Conservation (phyloP, 2,329 filamentous ascomycete genomes). For the Alternaria rosae region DNA sequence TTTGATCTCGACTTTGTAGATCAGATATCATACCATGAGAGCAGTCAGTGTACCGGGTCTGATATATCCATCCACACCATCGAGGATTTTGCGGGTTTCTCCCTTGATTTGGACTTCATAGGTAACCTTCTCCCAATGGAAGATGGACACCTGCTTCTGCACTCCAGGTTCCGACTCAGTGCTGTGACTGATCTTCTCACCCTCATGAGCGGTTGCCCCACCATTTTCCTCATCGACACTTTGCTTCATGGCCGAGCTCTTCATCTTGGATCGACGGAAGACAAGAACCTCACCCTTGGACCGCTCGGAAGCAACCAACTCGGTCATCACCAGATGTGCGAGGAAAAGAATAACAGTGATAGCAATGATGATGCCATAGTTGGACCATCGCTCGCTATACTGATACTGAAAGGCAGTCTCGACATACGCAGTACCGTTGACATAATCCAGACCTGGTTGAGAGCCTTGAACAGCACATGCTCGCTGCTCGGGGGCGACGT, state of each 20-base stretch:
- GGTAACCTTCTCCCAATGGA: slow-evolving; percentile 42
- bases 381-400: slow-evolving; percentile 57
- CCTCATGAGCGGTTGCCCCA: slow-evolving; percentile 38
- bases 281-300: slow-evolving; percentile 74
- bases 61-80: slow-evolving; percentile 62
- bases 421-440: slow-evolving; percentile 47
- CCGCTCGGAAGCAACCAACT: slow-evolving; percentile 67
- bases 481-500: slow-evolving; percentile 33
- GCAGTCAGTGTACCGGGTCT: slow-evolving; percentile 60
- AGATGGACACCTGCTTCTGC: slow-evolving; percentile 48
- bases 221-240: slow-evolving; percentile 47
- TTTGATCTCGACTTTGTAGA: slow-evolving; percentile 84
- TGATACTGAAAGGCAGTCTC: slow-evolving; percentile 38
- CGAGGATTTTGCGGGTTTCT: slow-evolving; percentile 58
- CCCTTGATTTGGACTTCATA: slow-evolving; percentile 45
- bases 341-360: slow-evolving; percentile 69
- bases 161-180: slow-evolving; percentile 39
- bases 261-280: slow-evolving; percentile 57
- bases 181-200: slow-evolving; percentile 36
- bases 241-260: slow-evolving; percentile 34
- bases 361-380: slow-evolving; percentile 70
- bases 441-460: slow-evolving; percentile 42
- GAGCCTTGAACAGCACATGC: slow-evolving; percentile 49
- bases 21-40: slow-evolving; percentile 68
- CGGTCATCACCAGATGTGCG: slow-evolving; percentile 67